phyloP scores from a whole-genome alignment of 495 filamentous ascomycete species.

The Daldinia grandis region DNA sequence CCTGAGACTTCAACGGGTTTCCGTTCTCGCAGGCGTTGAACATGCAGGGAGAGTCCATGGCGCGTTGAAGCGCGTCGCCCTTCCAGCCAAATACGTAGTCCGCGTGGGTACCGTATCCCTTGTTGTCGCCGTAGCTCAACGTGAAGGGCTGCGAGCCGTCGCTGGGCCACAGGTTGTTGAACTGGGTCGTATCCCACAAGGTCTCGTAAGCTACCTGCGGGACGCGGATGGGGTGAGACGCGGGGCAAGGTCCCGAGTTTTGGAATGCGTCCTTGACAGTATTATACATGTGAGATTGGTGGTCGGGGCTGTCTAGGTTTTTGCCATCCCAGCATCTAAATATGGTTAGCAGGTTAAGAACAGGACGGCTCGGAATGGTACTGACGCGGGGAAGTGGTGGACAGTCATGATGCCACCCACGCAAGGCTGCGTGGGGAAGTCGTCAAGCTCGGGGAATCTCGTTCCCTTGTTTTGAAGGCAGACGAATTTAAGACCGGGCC shows the following conservation, averaged over 20 bases:
- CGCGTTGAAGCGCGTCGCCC: slow-evolving; percentile 53
- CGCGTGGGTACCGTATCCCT: slow-evolving; percentile 57
- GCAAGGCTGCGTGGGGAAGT: slow-evolving; percentile 58
- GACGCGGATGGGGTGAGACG: slow-evolving; percentile 58
- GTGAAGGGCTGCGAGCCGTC: slow-evolving; percentile 58
- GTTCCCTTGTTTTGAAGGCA: slow-evolving; percentile 57
- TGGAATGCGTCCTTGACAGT: slow-evolving; percentile 57
- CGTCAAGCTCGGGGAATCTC: slow-evolving; percentile 56
- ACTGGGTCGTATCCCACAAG: slow-evolving; percentile 59
- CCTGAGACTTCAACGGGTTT: slow-evolving; percentile 57
- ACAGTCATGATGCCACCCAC: slow-evolving; percentile 61
- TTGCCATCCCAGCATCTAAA: slow-evolving; percentile 65
- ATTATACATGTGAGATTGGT: slow-evolving; percentile 63
- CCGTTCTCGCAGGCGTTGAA: slow-evolving; percentile 56
- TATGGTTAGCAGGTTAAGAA: slow-evolving; percentile 16
- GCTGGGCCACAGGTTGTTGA: slow-evolving; percentile 57
- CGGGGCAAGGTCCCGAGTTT: slow-evolving; percentile 56
- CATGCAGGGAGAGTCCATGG: slow-evolving; percentile 57
- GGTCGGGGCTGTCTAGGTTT: slow-evolving; percentile 65
- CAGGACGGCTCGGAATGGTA: neutral
- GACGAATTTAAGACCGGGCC: slow-evolving; percentile 57
- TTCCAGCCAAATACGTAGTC: slow-evolving; percentile 61
- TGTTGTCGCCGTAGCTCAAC: slow-evolving; percentile 54
- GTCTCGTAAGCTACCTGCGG: slow-evolving; percentile 63
- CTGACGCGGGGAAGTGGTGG: slow-evolving; percentile 63